Conservation (phyloP, 805 yeast genomes). For the Cyberlindnera samutprakarnensis region DNA sequence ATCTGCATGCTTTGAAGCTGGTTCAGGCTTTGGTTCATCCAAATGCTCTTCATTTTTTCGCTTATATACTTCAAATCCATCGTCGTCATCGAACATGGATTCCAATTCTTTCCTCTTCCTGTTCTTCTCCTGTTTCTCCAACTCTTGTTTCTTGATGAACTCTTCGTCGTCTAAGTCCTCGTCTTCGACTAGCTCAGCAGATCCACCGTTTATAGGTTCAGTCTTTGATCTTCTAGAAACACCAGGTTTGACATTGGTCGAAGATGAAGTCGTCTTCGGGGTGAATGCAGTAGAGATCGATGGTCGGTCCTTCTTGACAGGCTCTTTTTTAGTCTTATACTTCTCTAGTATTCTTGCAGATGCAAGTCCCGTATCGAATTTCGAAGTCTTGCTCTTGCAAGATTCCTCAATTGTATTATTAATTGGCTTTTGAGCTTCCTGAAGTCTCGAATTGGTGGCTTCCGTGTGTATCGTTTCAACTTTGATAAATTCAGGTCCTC, state of each 20-base stretch:
- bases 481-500: conserved; percentile 16
- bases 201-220: conserved; percentile 3
- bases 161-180: conserved; percentile 11
- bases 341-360: conserved; percentile 12
- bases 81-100: conserved; percentile 30
- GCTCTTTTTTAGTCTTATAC: conserved; percentile 5
- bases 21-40: conserved; percentile 1
- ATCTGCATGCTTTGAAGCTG: conserved; percentile 6
- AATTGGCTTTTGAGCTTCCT: not conserved
- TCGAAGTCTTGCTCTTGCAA: conserved; percentile 3
- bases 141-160: conserved; percentile 6
- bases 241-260: not conserved
- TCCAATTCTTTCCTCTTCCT: conserved; percentile 22
- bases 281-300: conserved; percentile 10
- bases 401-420: not conserved
- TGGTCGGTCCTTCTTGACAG: conserved; percentile 7
- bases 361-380: conserved; percentile 15
- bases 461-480: not conserved
- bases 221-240: conserved; percentile 8
- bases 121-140: conserved; percentile 5
- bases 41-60: not conserved
- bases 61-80: conserved; percentile 13
- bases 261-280: not conserved
- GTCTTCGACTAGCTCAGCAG: conserved; percentile 9
- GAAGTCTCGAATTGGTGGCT: not conserved